Evolutionary conservation across 441 rosid species (phyloP), one percentile per base, ranked within the genome.

Genomic region (Bruguiera hainesii): DNA sequence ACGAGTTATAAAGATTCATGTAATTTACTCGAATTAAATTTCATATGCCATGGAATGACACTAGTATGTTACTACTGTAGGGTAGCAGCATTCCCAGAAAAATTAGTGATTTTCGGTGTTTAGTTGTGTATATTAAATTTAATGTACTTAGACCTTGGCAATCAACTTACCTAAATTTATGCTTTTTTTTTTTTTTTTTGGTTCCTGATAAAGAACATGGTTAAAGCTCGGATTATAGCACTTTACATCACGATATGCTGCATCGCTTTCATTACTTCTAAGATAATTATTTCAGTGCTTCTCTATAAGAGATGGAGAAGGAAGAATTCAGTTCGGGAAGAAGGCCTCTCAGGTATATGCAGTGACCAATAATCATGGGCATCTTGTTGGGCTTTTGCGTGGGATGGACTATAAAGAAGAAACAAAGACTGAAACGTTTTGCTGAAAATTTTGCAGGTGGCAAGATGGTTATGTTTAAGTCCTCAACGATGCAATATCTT

Each of bases 401-500:
- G 3, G 16, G 37, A 20, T 9, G n/a, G 23, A 13, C 37, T 7
- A n/a, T 15, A 11, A 39, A 61, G 18, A 5, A 30, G 60, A 16
- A 28, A 20, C 9, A 46, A 21, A 48, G 0, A 25, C 33, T 35
- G n/a, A 16, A 9, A 25, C 2, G 4, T 66, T 46, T 10, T 64
- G n/a, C 37, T 21, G 18, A 52, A 60, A 42, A 25, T 60, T 60
- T 60, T 70, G 67, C 78, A 86, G 95, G 87, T 50, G 95, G 96
- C 50, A 86, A 89, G 75, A 75, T 93, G 85, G 95, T 89, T 70
- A 78, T 87, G 83, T 93, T 93, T 21, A 82, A 83, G 78, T 84
- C 96, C 30, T 82, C 87, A 56, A 63, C 67, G 61, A 48, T 82
- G 69, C 86, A 76, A 57, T 84, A 95, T 59, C 65, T 91, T 10